Evolutionary conservation across 257 asterid genomes (phyloP).

Genomic region (Echium plantagineum): DNA sequence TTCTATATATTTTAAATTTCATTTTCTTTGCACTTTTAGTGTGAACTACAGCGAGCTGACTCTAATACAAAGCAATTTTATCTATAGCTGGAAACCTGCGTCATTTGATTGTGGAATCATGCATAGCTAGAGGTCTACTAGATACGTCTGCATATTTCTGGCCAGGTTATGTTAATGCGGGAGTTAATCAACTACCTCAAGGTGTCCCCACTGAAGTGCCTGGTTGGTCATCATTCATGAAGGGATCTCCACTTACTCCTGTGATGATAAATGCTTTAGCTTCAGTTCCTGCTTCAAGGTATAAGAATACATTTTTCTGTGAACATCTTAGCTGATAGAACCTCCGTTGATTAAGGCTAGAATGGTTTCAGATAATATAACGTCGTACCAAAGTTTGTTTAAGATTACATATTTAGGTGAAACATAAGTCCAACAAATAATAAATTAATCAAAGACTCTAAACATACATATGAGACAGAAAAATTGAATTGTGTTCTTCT

Average conservation of each 20-base stretch:
- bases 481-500: too few species aligned
- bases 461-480: background rate
- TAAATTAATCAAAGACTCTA: background rate
- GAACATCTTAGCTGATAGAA: background rate
- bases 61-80: constrained; percentile 1
- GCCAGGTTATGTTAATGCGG: constrained; percentile 74
- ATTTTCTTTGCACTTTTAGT: background rate
- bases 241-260: constrained; percentile 64
- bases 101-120: constrained; percentile 84
- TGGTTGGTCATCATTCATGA: constrained; percentile 86
- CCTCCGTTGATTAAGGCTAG: too few species aligned
- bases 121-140: constrained; percentile 79
- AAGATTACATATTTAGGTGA: background rate
- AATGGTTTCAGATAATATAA: too few species aligned
- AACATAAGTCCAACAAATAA: background rate
- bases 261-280: constrained; percentile 61
- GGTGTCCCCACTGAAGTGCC: constrained; percentile 57
- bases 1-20: background rate
- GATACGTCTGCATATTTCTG: constrained; percentile 90
- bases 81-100: constrained; percentile 72
- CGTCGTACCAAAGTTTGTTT: background rate
- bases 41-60: background rate
- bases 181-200: constrained; percentile 56
- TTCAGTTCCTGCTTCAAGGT: constrained; percentile 89
- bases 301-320: constrained; percentile 11